Evolutionary conservation across 2,329 filamentous ascomycete genomes (phyloP).

Genomic region (Ascocoryne sarcoides): DNA sequence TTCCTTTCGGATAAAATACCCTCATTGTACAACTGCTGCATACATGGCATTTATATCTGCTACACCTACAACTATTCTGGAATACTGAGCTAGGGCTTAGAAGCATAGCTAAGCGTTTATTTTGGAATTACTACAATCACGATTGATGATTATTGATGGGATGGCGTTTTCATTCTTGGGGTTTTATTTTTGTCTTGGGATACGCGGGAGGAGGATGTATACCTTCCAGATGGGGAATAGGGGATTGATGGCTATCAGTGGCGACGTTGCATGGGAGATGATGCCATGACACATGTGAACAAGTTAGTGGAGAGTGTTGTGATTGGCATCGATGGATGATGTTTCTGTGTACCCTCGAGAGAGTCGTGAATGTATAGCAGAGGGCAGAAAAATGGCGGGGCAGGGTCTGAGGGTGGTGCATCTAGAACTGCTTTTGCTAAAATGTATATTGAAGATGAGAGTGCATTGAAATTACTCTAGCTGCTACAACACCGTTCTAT

Average conservation of each 20-base stretch:
- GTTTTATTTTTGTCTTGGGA: not conserved
- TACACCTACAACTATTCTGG: not conserved
- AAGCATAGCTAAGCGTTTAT: not conserved
- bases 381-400: no score
- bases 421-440: no score
- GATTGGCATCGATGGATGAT: no score
- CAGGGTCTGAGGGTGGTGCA: no score
- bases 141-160: not conserved
- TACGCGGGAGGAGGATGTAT: not conserved
- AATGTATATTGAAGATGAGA: no score
- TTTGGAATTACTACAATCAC: not conserved
- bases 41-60: not conserved
- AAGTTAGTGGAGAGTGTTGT: no score
- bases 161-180: not conserved
- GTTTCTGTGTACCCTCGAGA: no score
- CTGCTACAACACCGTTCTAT: no score
- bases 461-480: no score
- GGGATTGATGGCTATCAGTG: not conserved
- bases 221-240: not conserved
- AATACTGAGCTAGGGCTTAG: not conserved
- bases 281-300: not conserved
- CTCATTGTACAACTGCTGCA: not conserved
- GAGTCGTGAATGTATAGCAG: no score
- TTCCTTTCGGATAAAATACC: not conserved
- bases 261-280: not conserved